Base-by-base conservation (phyloP, 75 land plant species). In the Cupressus sempervirens region DNA sequence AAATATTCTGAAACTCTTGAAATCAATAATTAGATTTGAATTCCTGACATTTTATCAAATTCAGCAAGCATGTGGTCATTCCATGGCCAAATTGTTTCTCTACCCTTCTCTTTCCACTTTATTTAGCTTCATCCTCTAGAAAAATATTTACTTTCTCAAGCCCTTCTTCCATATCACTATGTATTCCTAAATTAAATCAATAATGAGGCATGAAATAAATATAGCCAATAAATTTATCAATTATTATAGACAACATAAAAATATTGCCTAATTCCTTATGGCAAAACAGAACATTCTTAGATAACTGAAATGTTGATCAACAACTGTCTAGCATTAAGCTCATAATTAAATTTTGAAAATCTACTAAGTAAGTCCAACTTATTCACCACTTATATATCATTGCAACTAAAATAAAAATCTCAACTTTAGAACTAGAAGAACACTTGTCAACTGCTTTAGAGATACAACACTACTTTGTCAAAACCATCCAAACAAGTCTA, bases 271-370 rank as follows among this genome's bases (percentile, higher is more conserved):
- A 87, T 43, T 88, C 85, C 65, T 84, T 89, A 38, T 95, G 92
- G 73, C 94, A 94, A 84, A 92, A 85, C 79, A 95, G 91, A 84
- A 91, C 84, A 45, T 86, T 77, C 56, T 87, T 89, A 40, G 91
- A 84, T 83, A 95, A 90, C 34, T 87, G 85, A 85, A 97, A 94
- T 43, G 91, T 93, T 62, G 84, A 82, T 98, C 97, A 97, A 40
- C 84, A 84, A 80, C 29, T 13, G 48, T 58, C 3, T 35, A 54
- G 34, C 14, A 85, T 72, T 4, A 20, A 29, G 77, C 80, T 74
- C 1, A 41, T 41, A 84, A 79, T 80, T 7, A 10, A 82, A 82
- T 88, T 83, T n/a, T 87, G 82, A 83, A 92, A 89, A 70, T 90
- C 74, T 13, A 95, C 90, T 0, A 88, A 83, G 67, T 86, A 92